Percentiles rank a stretch among this genome's conserved stretches.
phyloP scores from a whole-genome alignment of 192 early-diverging fungal genomes.

The Coemansia sp. region DNA sequence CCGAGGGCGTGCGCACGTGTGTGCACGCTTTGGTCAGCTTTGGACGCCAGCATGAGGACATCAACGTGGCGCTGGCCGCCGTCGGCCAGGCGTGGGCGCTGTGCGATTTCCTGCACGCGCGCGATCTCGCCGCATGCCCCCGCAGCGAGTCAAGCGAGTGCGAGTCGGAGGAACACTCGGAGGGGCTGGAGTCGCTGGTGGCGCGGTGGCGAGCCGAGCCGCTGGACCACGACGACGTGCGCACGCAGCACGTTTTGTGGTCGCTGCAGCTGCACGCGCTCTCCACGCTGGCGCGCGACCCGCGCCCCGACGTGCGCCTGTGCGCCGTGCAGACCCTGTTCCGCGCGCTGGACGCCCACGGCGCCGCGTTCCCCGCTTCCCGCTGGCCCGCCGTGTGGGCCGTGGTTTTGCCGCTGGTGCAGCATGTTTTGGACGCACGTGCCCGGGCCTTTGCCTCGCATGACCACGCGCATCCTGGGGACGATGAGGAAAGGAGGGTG shows the following conservation, averaged over 20 bases:
- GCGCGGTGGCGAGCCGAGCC: conserved; percentile 25
- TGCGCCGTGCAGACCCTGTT: conserved; percentile 94
- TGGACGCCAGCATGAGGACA: conserved; percentile 79
- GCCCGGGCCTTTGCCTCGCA: background rate
- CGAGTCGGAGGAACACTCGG: too few species aligned
- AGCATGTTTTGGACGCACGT: conserved; percentile 12
- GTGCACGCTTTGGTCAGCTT: conserved; percentile 79
- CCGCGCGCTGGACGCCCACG: conserved; percentile 90
- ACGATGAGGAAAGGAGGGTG: conserved; percentile 3
- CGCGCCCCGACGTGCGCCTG: conserved; percentile 87
- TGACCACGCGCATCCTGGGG: background rate
- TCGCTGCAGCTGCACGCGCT: conserved; percentile 83
- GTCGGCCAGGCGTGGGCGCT: conserved; percentile 91
- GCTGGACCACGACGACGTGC: conserved; percentile 1
- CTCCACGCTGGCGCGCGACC: conserved; percentile 78
- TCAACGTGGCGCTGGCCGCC: conserved; percentile 93
- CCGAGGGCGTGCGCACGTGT: conserved; percentile 71
- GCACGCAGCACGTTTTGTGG: conserved; percentile 70
- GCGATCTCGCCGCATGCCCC: too few species aligned
- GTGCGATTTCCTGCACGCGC: conserved; percentile 79
- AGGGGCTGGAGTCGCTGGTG: conserved; percentile 25
- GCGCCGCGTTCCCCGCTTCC: conserved; percentile 59
- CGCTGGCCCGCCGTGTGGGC: conserved; percentile 77
- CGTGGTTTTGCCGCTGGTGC: conserved; percentile 74
- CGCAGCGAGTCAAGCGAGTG: too few species aligned